Evolutionary conservation across 2,329 filamentous ascomycete genomes (phyloP).

Genomic region (Arthrobotrys sphaeroides): DNA sequence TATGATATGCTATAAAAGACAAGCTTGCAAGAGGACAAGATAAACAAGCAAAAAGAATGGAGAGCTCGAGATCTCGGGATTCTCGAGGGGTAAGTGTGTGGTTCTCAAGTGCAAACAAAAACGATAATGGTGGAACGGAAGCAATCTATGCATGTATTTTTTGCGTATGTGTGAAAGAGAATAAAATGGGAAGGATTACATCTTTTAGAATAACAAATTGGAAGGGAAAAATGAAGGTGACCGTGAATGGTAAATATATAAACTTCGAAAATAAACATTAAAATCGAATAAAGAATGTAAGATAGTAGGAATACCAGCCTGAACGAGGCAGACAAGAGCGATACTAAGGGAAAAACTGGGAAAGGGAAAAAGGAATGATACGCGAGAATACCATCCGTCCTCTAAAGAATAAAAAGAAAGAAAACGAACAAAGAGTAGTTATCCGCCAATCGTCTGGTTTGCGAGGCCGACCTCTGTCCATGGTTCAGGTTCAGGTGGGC

Average conservation of each 20-base stretch:
- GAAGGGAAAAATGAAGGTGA: neutral
- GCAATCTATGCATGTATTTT: constrained; percentile 48
- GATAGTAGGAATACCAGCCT: constrained; percentile 43
- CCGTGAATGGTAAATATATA: neutral
- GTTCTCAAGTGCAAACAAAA: neutral
- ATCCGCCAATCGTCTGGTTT: constrained; percentile 17
- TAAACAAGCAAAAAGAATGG: neutral
- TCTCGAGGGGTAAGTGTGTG: neutral
- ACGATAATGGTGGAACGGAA: neutral
- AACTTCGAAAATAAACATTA: constrained; percentile 23
- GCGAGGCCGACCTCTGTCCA: neutral
- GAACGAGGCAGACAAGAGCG: constrained; percentile 3
- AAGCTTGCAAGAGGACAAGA: neutral
- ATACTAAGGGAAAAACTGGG: neutral
- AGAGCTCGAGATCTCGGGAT: neutral
- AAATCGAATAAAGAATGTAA: constrained; percentile 30
- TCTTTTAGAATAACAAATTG: constrained; percentile 3
- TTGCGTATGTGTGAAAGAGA: neutral
- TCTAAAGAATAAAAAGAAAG: constrained; percentile 17
- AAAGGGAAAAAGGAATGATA: constrained; percentile 2
- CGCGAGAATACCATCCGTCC: neutral
- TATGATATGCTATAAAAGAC: constrained; percentile 11
- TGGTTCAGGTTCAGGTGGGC: neutral
- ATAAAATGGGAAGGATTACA: constrained; percentile 2
- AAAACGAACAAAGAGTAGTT: neutral